A percentile compares a stretch with the other conserved stretches of the same genome.
Conservation (phyloP, 805 yeast species). For the Yamadazyma olivae region DNA sequence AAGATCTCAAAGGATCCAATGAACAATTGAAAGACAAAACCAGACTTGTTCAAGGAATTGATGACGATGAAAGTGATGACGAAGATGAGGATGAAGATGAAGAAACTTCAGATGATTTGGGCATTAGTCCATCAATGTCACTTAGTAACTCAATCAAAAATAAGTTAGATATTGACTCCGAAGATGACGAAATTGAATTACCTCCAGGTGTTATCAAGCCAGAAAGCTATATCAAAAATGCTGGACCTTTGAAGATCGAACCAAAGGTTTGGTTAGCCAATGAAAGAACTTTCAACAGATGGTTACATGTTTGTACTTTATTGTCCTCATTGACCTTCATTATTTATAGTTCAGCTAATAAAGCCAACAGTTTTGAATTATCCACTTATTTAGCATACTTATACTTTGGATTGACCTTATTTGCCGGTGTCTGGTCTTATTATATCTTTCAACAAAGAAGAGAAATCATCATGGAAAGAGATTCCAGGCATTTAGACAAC, state of each 20-base stretch:
- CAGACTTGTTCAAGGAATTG: constrained; percentile 37
- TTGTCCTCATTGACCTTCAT: constrained; percentile 83
- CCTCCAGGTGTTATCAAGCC: constrained; percentile 93
- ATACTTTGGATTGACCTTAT: constrained; percentile 77
- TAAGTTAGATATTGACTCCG: constrained; percentile 69
- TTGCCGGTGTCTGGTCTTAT: constrained; percentile 89
- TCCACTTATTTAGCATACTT: constrained; percentile 74
- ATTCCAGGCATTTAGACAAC: constrained; percentile 85
- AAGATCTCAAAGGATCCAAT: constrained; percentile 3
- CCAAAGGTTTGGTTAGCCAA: constrained; percentile 98
- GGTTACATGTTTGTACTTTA: constrained; percentile 88
- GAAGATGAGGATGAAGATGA: too few relatives aligned
- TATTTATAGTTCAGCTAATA: constrained; percentile 69
- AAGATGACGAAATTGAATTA: constrained; percentile 74
- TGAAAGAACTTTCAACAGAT: constrained; percentile 93
- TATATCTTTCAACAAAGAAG: constrained; percentile 69
- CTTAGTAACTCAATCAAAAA: constrained; percentile 18
- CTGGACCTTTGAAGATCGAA: constrained; percentile 91
- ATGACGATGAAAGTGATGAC: constrained; percentile 62
- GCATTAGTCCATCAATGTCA: constrained; percentile 6
- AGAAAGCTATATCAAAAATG: constrained; percentile 70
- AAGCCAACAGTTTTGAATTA: constrained; percentile 58
- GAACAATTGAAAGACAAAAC: constrained; percentile 9
- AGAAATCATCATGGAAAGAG: constrained; percentile 70
- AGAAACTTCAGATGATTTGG: constrained; percentile 25